Base-by-base conservation (phyloP, 345 rosid genomes). In the Rhizophora mangle region DNA sequence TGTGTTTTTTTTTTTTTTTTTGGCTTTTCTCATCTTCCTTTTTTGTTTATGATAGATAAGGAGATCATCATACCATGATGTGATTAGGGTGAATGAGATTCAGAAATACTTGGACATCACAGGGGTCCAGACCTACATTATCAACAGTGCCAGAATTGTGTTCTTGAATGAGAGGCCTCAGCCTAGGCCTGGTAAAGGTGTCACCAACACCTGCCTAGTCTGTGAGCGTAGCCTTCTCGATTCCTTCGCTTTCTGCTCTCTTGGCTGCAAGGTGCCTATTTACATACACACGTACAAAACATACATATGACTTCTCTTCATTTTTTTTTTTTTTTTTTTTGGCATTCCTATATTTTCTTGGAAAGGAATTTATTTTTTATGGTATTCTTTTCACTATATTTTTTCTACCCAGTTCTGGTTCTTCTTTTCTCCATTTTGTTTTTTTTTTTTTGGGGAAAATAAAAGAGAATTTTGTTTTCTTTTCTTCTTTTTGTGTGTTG, bases 31-130 rank as follows among this genome's bases (percentile, higher is more conserved):
- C 52, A 20, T 37, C 11, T 21, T 9, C 5, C 20, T 20, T 46
- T 5, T 20, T 18, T 72, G 27, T 18, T 63, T 46, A 1, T 58
- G 59, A 68, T 82, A 92, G 99, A 96, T 96, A 82, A 85, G 99
- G 84, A 89, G 99, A 74, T 96, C 99, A 2, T 96, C 98, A 0
- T 96, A 96, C 86, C 99, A 96, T 80, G 98, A 92, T 82, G 99
- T 96, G 64, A 90, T 92, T n/a, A 86, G 99, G 72, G 98, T 92
- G 26, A 80, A 86, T 43, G 99, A 96, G 81, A 89, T 96, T 56
- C 95, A 90, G 81, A 96, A 89, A 74, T 81, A 86, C 62, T 70
- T 96, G 78, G 98, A 92, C 79, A 90, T 96, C 46, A 69, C 87
- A 8, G 95, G 94, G n/a, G 87, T 96, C 30, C 98, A 96, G 72